phyloP scores from a whole-genome alignment of 768 basidiomycete species.

The Exsudoporus frostii region DNA sequence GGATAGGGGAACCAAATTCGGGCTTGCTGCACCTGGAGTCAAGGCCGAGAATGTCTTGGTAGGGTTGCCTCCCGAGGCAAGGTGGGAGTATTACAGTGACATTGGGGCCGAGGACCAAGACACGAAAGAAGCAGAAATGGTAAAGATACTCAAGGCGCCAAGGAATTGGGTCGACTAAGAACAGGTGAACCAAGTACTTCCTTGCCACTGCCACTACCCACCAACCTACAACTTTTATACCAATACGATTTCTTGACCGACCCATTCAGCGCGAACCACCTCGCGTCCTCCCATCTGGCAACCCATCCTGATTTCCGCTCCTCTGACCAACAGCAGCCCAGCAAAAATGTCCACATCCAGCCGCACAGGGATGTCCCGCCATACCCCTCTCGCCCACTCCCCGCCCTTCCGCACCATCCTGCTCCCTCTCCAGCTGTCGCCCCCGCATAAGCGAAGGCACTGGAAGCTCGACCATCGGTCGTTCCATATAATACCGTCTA shows the following conservation, averaged over 20 bases:
- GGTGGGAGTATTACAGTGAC: conserved; percentile 68
- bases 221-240: not conserved
- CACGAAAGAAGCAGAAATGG: conserved; percentile 48
- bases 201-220: too few relatives aligned
- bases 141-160: conserved; percentile 42
- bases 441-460: conserved; percentile 15
- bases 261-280: not conserved
- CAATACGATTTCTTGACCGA: not conserved
- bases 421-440: conserved; percentile 20
- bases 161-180: conserved; percentile 14
- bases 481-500: conserved; percentile 58
- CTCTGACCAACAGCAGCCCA: conserved; percentile 48
- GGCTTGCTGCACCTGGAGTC: conserved; percentile 56
- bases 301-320: conserved; percentile 1
- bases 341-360: conserved; percentile 81
- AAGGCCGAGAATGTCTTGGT: conserved; percentile 64
- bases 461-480: conserved; percentile 50
- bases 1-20: conserved; percentile 69
- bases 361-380: conserved; percentile 64
- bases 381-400: conserved; percentile 9
- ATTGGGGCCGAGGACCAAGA: conserved; percentile 44
- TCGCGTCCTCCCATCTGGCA: not conserved
- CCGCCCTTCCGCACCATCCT: conserved; percentile 12
- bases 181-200: not conserved
- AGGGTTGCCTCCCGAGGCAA: conserved; percentile 59